These are phyloP conservation scores for Sordariomycetes sp. DNA, from an alignment of 2,329 filamentous ascomycete genomes.

Conservation along the genomic window DNA sequence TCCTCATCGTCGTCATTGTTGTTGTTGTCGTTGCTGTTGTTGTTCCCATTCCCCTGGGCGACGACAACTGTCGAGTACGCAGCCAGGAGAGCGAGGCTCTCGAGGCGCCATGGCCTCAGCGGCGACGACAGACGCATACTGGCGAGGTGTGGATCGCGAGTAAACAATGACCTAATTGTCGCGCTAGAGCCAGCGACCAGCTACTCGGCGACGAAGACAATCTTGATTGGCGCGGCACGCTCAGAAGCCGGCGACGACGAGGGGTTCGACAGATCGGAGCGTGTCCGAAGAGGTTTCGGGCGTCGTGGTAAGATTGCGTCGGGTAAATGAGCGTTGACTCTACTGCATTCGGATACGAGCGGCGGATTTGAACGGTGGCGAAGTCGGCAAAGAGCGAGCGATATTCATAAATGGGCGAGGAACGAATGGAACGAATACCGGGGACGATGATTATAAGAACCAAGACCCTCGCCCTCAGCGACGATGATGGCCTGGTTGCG, in stretches of 20 bases:
- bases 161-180: background rate
- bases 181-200: background rate
- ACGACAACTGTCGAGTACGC: slow-evolving; percentile 16
- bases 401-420: background rate
- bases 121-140: background rate
- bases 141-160: background rate
- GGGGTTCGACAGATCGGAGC: background rate
- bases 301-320: background rate
- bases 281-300: background rate
- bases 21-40: slow-evolving; percentile 3
- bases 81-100: slow-evolving; percentile 7
- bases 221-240: background rate
- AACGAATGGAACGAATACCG: background rate
- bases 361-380: background rate
- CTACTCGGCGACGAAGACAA: background rate
- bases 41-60: slow-evolving; percentile 15
- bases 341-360: background rate
- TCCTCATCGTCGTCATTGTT: slow-evolving; percentile 2
- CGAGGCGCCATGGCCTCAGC: slow-evolving; percentile 2
- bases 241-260: background rate
- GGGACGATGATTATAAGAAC: background rate
- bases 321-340: background rate
- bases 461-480: background rate
- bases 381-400: background rate
- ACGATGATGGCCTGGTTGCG: background rate